Base-by-base conservation (phyloP, 176 grass and related monocot genomes). In the Musa schizocarpa region DNA sequence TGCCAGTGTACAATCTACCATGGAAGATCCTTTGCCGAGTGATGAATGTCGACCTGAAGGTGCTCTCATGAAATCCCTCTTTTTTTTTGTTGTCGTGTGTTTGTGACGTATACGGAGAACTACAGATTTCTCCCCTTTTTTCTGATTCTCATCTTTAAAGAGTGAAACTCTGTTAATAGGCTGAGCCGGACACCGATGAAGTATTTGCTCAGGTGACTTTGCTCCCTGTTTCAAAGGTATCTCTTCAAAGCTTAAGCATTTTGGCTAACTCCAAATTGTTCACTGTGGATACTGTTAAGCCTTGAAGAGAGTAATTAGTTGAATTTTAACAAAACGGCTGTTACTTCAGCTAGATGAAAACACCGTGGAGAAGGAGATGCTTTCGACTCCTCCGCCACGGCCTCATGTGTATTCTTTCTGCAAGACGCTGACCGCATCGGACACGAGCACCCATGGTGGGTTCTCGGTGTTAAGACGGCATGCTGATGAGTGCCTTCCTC, bases 391-490 rank as follows among this genome's bases (percentile, higher is more conserved):
- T 1, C 79, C 68, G 14, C 56, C 58, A 19, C 88, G 89, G 58
- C 89, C 87, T 52, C 87, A 83, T 1, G 87, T 92, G 16, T 85
- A 90, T 77, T 92, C 93, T 2, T 96, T 96, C 81, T 96, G 90
- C 81, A 96, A 96, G 87, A 96, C 93, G 3, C 83, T 96, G 83
- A 96, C 93, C 4, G 93, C 93, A 61, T 97, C 93, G 1, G 93
- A 97, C 56, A 97, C 93, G 3, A 97, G 93, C 73, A 97, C 93
- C 8, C 93, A 97, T 79, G 93, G 93, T 0, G 93, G 93, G 21
- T 97, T 97, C 85, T 97, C 93, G 0, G 93, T 97, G 74, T 76
- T 97, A 25, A 84, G 90, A 25, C 87, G 89, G 73, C 93, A 96
- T 13, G 93, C 93, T 0, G 93, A 96, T 51, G 89, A 96, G 55